Base-by-base conservation (phyloP, 495 filamentous ascomycete genomes). In the Podospora didyma region DNA sequence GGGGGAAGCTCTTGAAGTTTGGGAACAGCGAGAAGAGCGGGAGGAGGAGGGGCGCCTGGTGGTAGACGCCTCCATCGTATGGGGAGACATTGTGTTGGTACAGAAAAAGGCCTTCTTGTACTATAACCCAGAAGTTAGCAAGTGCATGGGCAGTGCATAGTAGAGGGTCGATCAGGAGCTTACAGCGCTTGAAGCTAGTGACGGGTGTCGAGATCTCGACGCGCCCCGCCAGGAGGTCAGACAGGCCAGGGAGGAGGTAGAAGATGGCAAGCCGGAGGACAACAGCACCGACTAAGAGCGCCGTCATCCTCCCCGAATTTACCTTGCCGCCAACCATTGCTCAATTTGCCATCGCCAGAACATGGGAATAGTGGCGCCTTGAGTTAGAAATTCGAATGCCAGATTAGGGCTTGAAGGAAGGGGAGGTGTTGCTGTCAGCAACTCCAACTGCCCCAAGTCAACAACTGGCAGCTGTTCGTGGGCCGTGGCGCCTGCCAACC, bases 191-290 rank as follows among this genome's bases (percentile, higher is more conserved):
- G 82, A 96, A 98, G 81, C 94, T 96, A 56, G 88, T 96, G 23
- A 97, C 88, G 17, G 94, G 92, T 2, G 94, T 98, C 23, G 94
- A 97, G 57, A 98, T 86, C 79, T 98, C 94, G 57, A 97, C 94
- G 68, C 94, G 86, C 54, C 87, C 90, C 10, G 90, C 92, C 56
- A 98, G 78, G 53, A 96, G 78, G 63, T 92, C 86, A 14, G 95
- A 89, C 28, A 98, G 78, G 14, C 83, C 84, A 60, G 94, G 94
- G 66, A 96, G 95, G 7, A 85, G 74, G 53, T 83, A 80, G 69
- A 89, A 89, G 49, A 97, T 82, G 51, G 92, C 75, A 54, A 97
- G 80, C 54, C 94, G 86, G 63, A 97, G 72, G 49, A 84, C 81
- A 59, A 90, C 85, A 57, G 91, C 94, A 41, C 83, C 85, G 41